phyloP scores from a whole-genome alignment of 192 early-diverging fungal species.

The Podila clonocystis region DNA sequence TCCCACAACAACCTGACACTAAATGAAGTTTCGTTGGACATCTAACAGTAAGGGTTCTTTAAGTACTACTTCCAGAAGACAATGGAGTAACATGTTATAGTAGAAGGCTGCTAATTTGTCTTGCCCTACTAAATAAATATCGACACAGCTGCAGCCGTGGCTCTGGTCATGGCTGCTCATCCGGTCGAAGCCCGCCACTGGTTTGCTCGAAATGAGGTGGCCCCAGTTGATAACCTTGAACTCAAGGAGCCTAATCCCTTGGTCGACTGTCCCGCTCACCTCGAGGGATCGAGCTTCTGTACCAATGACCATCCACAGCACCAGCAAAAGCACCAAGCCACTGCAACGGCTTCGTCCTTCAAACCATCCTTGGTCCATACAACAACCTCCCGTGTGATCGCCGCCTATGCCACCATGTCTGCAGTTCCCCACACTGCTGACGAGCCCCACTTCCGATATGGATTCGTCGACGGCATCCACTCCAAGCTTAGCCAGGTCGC shows the following conservation, averaged over 20 bases:
- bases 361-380: not conserved
- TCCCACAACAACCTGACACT: not conserved
- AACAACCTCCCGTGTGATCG: not conserved
- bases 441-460: constrained; percentile 17
- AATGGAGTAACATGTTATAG: not conserved
- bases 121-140: not conserved
- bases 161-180: constrained; percentile 3
- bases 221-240: not conserved
- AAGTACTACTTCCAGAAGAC: not conserved
- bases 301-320: not conserved
- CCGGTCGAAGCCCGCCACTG: not conserved
- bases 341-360: not conserved
- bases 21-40: constrained; percentile 19
- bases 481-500: not conserved
- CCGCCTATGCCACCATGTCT: constrained; percentile 21
- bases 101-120: not conserved
- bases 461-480: constrained; percentile 4
- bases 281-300: not conserved
- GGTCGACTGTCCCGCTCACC: constrained; percentile 1
- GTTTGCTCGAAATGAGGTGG: not conserved
- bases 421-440: constrained; percentile 1
- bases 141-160: constrained; percentile 6
- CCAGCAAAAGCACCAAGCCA: not conserved
- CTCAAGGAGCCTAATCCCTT: not conserved
- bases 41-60: constrained; percentile 13